Conservation (phyloP, 2,329 filamentous ascomycete genomes). For the Colletotrichum kahawae region DNA sequence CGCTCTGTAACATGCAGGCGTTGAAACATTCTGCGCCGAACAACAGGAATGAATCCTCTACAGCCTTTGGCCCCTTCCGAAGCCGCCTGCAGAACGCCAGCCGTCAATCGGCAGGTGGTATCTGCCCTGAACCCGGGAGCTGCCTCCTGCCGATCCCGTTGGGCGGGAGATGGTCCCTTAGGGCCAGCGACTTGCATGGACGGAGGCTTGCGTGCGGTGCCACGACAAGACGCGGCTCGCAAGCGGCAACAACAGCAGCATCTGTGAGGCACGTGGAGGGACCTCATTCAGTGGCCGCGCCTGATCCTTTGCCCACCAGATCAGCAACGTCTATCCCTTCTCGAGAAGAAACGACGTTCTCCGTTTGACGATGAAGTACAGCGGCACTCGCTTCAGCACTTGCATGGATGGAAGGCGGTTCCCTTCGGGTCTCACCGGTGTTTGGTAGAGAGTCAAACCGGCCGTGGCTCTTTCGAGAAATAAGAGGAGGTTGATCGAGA, state of each 20-base stretch:
- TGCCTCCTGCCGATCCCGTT: constrained; percentile 19
- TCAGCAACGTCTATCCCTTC: background rate
- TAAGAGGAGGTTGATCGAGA: background rate
- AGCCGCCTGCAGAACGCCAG: background rate
- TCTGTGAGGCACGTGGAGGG: constrained; percentile 8
- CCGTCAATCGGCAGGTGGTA: background rate
- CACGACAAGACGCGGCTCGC: constrained; percentile 16
- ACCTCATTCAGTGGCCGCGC: background rate
- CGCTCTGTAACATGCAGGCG: background rate
- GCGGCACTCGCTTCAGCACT: background rate
- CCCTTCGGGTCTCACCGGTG: constrained; percentile 9
- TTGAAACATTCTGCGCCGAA: background rate
- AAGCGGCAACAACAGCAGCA: background rate
- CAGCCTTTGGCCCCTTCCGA: background rate
- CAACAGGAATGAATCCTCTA: background rate
- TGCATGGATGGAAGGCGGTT: background rate
- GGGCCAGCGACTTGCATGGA: background rate
- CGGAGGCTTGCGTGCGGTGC: constrained; percentile 17
- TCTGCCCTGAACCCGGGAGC: background rate
- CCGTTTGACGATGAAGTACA: background rate
- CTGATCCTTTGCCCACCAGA: background rate
- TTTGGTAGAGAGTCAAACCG: constrained; percentile 1
- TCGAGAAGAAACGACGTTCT: background rate
- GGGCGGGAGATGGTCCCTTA: constrained; percentile 7
- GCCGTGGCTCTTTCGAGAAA: background rate